Evolutionary conservation across 2,329 filamentous ascomycete species (phyloP).

Genomic region (Fusarium coicis): DNA sequence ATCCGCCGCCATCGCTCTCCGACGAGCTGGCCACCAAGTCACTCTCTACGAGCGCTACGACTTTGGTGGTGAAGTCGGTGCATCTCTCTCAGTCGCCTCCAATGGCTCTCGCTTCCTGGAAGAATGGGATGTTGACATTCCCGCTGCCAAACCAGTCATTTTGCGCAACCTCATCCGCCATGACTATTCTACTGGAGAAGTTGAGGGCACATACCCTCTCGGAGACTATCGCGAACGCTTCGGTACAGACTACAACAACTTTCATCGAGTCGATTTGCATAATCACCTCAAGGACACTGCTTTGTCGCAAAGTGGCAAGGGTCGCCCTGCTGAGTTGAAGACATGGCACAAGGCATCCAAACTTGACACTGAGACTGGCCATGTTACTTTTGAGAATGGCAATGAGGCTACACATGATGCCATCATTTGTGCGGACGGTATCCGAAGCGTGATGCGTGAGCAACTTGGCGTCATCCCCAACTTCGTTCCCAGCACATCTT

Average conservation of each 20-base stretch:
- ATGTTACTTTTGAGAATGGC: constrained; percentile 5
- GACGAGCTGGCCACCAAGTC: constrained; percentile 63
- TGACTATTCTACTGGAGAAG: constrained; percentile 13
- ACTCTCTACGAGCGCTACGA: constrained; percentile 65
- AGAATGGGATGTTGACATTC: constrained; percentile 62
- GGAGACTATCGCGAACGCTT: constrained; percentile 17
- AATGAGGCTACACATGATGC: constrained; percentile 7
- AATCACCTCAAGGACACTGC: constrained; percentile 14
- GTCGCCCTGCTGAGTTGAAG: neutral
- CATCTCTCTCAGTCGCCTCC: constrained; percentile 69
- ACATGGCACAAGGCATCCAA: constrained; percentile 12
- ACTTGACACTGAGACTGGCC: neutral
- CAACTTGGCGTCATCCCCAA: neutral
- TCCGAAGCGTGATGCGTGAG: constrained; percentile 10
- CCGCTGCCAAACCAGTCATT: constrained; percentile 10
- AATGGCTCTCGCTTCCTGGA: constrained; percentile 72
- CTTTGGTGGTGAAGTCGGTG: constrained; percentile 71
- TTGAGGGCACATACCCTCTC: constrained; percentile 4
- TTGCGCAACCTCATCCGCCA: constrained; percentile 16
- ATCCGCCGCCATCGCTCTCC: constrained; percentile 62
- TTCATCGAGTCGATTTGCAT: constrained; percentile 16
- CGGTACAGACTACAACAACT: constrained; percentile 18
- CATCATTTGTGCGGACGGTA: constrained; percentile 16
- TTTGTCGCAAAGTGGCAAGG: neutral
- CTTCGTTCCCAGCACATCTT: constrained; percentile 3